Percentiles rank a stretch among this genome's conserved stretches.
These are phyloP conservation scores for Rhododendron molle DNA, from an alignment of 148 eudicot genomes.

Conservation along the genomic window DNA sequence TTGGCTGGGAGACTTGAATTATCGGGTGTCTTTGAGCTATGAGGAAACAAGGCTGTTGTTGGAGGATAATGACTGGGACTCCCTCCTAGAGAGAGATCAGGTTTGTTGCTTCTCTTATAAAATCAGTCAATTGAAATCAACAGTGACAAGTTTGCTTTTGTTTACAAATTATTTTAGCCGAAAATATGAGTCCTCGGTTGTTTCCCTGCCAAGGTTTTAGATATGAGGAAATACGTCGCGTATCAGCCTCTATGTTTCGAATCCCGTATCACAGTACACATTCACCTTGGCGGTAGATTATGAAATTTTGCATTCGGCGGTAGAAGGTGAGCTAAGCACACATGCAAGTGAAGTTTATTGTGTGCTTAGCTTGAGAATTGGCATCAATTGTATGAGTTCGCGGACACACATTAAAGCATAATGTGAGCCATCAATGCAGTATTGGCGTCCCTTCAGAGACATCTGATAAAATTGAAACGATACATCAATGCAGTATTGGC, in stretches of 20 bases:
- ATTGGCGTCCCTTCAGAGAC: no score
- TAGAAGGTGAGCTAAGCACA: no score
- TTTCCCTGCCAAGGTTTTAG: not conserved
- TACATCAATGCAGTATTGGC: not conserved
- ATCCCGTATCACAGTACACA: no score
- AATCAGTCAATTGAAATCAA: slow-evolving; percentile 8
- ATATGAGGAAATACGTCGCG: not conserved
- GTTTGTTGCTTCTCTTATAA: slow-evolving; percentile 24
- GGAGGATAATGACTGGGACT: slow-evolving; percentile 65
- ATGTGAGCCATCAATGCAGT: not conserved
- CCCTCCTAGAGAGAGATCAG: slow-evolving; percentile 78
- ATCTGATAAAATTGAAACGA: no score
- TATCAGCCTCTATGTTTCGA: not conserved
- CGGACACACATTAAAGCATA: not conserved
- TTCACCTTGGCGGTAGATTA: no score
- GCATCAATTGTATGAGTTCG: no score
- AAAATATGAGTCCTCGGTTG: not conserved
- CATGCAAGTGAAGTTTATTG: no score
- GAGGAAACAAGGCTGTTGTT: slow-evolving; percentile 61
- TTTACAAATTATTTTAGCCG: not conserved
- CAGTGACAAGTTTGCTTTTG: not conserved
- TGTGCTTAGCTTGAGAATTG: no score
- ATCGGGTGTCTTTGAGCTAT: slow-evolving; percentile 72
- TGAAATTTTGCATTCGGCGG: no score
- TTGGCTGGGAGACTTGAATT: slow-evolving; percentile 91